Conservation (phyloP, 2,329 filamentous ascomycete genomes). For the Fusarium buharicum region DNA sequence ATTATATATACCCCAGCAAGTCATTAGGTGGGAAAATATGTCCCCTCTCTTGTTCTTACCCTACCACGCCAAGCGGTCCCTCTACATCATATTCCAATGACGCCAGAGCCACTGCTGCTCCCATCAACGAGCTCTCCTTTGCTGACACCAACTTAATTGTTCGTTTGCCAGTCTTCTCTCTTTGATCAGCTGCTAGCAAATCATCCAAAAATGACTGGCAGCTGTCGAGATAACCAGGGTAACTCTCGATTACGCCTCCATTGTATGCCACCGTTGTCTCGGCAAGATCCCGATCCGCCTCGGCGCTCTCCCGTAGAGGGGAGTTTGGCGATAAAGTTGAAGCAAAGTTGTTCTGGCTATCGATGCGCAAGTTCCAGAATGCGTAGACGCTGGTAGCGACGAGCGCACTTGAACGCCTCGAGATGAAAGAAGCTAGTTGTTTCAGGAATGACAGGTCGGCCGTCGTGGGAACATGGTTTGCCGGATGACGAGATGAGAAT, state of each 20-base stretch:
- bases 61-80: constrained; percentile 30
- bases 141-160: constrained; percentile 73
- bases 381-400: constrained; percentile 68
- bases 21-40: constrained; percentile 6
- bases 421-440: constrained; percentile 64
- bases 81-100: constrained; percentile 46
- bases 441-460: constrained; percentile 64
- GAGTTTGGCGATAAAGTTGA: constrained; percentile 48
- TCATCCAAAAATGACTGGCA: constrained; percentile 73
- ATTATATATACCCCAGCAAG: constrained; percentile 13
- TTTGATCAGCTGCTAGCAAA: constrained; percentile 56
- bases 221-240: constrained; percentile 71
- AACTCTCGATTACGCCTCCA: constrained; percentile 82
- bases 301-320: constrained; percentile 56
- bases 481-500: constrained; percentile 64
- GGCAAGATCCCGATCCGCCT: constrained; percentile 60
- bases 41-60: constrained; percentile 4
- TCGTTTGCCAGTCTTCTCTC: constrained; percentile 50
- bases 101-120: constrained; percentile 77
- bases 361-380: constrained; percentile 66
- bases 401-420: constrained; percentile 67
- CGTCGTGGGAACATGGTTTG: constrained; percentile 52
- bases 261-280: constrained; percentile 78
- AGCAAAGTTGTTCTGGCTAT: constrained; percentile 55
- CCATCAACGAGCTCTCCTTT: constrained; percentile 78